Evolutionary conservation across 2,329 filamentous ascomycete species (phyloP), one percentile per base, ranked within the genome.

Genomic region (Metarhizium robertsii): DNA sequence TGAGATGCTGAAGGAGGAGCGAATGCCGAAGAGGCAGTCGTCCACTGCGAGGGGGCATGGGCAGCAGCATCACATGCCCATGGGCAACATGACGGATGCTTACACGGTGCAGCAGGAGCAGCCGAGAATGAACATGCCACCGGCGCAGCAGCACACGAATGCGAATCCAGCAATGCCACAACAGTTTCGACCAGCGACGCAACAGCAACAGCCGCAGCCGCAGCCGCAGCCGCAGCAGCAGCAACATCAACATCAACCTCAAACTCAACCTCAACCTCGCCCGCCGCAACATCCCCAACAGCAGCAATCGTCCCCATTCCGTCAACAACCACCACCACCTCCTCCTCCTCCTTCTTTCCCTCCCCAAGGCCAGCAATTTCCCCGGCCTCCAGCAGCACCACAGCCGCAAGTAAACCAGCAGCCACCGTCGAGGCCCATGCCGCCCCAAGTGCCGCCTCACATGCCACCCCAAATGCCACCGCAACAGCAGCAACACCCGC

Each of bases 1-100:
- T 53, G 60, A 55, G 32, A 65, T 71, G 60, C 58, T 66, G 34
- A 50, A 61, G 6, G 63, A 65, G 16, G 53, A 57, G 42, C 57
- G 64, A 29, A 60, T 30, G 18, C 51, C 20, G 11, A 57, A 45
- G 42, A 16, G 34, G 18, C 49, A 53, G 36, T 46, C 53, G 40
- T 20, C 36, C 2, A 14, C 14, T 20, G 2, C 25, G 29, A 45
- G 42, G 6, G 18, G 18, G 3, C 45, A 30, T 14, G 20, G 13
- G 14, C 20, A 48, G 14, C 18, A 48, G 13, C 20, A 30, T 6
- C 20, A 30, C 25, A 30, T 48, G 45, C 10, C 25, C 45, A 16
- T 30, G 45, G 20, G 14, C 20, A 30, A 30, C 42, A 48, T 48
- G 45, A 11, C 25, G 7, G 20, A 48, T 8, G 45, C 7, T 13